Conservation (phyloP, 176 grass and related monocot genomes). For the Miscanthus lutarioriparius region DNA sequence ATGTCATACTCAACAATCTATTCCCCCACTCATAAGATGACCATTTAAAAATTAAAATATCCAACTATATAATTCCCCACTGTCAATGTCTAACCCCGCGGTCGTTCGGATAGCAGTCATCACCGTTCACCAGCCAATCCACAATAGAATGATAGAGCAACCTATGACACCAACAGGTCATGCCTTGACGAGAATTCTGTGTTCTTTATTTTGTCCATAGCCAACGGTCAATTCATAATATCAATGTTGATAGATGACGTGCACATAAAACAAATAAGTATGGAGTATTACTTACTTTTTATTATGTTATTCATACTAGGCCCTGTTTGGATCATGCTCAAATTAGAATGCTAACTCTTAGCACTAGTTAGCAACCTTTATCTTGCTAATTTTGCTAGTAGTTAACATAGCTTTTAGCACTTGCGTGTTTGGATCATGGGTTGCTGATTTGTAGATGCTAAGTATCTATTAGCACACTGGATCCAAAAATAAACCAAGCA, state of each 20-base stretch:
- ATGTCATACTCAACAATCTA: conserved; percentile 38
- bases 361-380: not conserved
- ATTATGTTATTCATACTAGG: not conserved
- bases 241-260: conserved; percentile 3
- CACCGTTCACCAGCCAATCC: conserved; percentile 11
- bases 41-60: conserved; percentile 12
- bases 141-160: conserved; percentile 5
- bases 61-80: not conserved
- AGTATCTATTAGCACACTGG: not conserved
- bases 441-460: not conserved
- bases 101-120: not conserved
- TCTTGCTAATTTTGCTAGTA: not conserved
- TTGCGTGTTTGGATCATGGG: too few relatives aligned
- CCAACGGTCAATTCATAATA: not conserved
- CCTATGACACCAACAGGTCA: not conserved
- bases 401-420: too few relatives aligned
- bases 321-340: not conserved
- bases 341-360: not conserved
- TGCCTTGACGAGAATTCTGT: not conserved
- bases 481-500: not conserved
- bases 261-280: not conserved
- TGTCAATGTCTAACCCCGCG: conserved; percentile 10
- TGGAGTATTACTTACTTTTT: not conserved
- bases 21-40: conserved; percentile 20
- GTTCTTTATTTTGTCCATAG: not conserved